A percentile compares a stretch with the other conserved stretches of the same genome.
These are phyloP conservation scores for Camelina laxa DNA, from an alignment of 345 rosid genomes.

Conservation along the genomic window DNA sequence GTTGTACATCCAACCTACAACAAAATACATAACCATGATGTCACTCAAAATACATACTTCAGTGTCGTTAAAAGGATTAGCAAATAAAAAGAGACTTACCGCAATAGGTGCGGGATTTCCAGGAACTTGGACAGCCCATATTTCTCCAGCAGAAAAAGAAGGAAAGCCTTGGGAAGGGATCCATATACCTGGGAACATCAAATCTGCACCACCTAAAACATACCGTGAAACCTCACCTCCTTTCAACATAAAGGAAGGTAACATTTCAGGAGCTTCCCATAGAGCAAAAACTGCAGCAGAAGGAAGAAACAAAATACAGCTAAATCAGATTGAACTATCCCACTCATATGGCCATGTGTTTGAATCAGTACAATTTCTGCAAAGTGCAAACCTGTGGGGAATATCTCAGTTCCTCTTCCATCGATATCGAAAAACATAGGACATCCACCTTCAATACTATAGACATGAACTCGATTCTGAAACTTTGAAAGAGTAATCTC, in stretches of 20 bases:
- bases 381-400: conserved; percentile 71
- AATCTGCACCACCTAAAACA: conserved; percentile 95
- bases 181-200: conserved; percentile 94
- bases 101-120: conserved; percentile 92
- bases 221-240: conserved; percentile 92
- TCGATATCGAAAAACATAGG: conserved; percentile 90
- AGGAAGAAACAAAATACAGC: background rate
- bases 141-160: conserved; percentile 74
- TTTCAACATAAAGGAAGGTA: conserved; percentile 81
- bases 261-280: conserved; percentile 83
- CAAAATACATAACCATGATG: conserved; percentile 32
- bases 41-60: conserved; percentile 7
- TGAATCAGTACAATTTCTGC: background rate
- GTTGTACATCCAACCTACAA: conserved; percentile 87
- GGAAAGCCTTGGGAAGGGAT: conserved; percentile 73
- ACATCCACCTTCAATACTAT: conserved; percentile 75
- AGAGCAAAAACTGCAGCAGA: conserved; percentile 78
- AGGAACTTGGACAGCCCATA: conserved; percentile 94
- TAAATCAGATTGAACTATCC: conserved; percentile 1
- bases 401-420: conserved; percentile 86
- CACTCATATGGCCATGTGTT: background rate
- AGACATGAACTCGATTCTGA: conserved; percentile 81
- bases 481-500: conserved; percentile 84
- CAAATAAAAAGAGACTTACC: conserved; percentile 49
- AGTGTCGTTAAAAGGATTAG: background rate